Evolutionary conservation across 2,329 filamentous ascomycete genomes (phyloP).

Genomic region (Phialophora macrospora): DNA sequence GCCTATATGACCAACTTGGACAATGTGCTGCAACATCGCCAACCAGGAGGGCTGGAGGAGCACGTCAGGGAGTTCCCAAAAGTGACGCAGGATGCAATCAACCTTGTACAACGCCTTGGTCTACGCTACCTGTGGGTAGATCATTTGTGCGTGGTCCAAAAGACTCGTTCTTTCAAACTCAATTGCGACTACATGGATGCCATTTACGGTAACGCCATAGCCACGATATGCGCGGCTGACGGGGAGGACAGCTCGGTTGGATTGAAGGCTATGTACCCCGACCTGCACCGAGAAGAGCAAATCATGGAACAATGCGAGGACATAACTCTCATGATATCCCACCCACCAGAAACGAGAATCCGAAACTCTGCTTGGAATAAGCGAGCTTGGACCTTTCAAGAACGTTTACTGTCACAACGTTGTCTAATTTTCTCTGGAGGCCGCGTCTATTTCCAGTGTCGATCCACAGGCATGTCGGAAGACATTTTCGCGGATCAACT

Average conservation of each 20-base stretch:
- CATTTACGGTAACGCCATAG: constrained; percentile 44
- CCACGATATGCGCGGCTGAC: constrained; percentile 47
- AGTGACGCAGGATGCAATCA: background rate
- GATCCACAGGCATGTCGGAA: constrained; percentile 16
- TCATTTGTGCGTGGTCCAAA: constrained; percentile 37
- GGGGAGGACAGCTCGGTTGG: constrained; percentile 35
- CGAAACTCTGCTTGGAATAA: constrained; percentile 26
- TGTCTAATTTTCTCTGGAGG: constrained; percentile 8
- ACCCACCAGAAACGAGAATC: constrained; percentile 37
- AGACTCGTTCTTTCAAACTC: constrained; percentile 39
- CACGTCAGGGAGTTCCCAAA: too few species aligned
- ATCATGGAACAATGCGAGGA: constrained; percentile 27
- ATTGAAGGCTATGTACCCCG: constrained; percentile 29
- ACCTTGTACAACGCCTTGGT: background rate
- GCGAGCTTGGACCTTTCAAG: constrained; percentile 39
- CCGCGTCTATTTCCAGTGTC: constrained; percentile 16
- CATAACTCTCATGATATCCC: constrained; percentile 37
- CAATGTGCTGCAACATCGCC: too few species aligned
- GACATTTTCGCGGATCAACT: constrained; percentile 10
- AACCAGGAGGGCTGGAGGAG: too few species aligned
- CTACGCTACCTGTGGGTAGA: constrained; percentile 22
- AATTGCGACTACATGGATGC: constrained; percentile 43
- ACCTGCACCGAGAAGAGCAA: constrained; percentile 18
- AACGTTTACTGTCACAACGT: constrained; percentile 10
- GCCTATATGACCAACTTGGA: too few species aligned